Evolutionary conservation across 1,284 basidiomycete species (phyloP).

Genomic region (Quambalaria eucalypti): DNA sequence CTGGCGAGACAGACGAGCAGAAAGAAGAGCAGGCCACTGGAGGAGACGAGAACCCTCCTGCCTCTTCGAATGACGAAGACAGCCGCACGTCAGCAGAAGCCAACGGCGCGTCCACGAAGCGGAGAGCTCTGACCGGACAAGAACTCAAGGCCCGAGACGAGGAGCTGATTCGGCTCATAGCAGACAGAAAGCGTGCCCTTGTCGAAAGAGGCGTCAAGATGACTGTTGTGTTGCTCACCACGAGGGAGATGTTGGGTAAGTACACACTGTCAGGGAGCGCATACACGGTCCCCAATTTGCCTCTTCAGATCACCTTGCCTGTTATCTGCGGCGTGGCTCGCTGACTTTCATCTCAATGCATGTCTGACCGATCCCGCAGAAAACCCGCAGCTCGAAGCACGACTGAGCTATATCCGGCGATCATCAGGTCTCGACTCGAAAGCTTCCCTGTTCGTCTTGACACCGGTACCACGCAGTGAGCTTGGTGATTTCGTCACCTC

Average conservation of each 20-base stretch:
- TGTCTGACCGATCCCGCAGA: conserved; percentile 5
- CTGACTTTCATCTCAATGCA: background rate
- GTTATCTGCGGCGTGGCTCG: background rate
- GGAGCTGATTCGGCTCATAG: conserved; percentile 59
- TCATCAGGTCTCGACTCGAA: conserved; percentile 80
- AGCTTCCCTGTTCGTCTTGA: conserved; percentile 85
- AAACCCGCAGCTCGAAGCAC: conserved; percentile 63
- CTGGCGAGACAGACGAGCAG: background rate
- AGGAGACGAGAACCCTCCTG: conserved; percentile 44
- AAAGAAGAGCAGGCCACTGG: conserved; percentile 51
- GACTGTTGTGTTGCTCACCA: conserved; percentile 87
- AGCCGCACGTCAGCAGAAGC: background rate
- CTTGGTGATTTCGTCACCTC: conserved; percentile 54
- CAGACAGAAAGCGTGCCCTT: conserved; percentile 65
- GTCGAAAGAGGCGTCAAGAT: conserved; percentile 83
- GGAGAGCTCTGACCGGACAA: conserved; percentile 43
- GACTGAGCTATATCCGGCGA: conserved; percentile 74
- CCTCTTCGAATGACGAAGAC: background rate
- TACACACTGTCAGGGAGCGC: background rate
- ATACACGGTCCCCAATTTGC: conserved; percentile 1
- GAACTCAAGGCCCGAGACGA: conserved; percentile 55
- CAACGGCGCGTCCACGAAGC: conserved; percentile 44
- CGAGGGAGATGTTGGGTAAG: conserved; percentile 56
- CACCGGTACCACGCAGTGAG: conserved; percentile 72
- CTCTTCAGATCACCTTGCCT: background rate